A percentile compares a stretch with the other conserved stretches of the same genome.
phyloP scores from a whole-genome alignment of 2,329 filamentous ascomycete genomes.

The Diaporthe aspalathi region DNA sequence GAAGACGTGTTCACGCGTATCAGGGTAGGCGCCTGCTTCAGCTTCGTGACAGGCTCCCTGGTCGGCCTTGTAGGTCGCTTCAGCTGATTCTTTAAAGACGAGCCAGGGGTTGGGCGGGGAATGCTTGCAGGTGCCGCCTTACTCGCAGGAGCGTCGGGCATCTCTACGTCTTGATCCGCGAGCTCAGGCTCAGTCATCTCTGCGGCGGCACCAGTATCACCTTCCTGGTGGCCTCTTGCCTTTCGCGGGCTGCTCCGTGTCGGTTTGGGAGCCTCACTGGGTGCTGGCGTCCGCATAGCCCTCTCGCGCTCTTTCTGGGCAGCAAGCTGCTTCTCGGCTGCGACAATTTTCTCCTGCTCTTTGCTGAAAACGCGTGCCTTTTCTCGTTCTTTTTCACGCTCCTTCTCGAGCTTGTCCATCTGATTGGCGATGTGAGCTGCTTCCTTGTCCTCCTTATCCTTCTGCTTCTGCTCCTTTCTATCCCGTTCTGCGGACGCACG shows the following conservation, averaged over 20 bases:
- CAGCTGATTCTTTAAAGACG: constrained; percentile 63
- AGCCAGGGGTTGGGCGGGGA: constrained; percentile 61
- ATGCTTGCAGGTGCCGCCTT: constrained; percentile 70
- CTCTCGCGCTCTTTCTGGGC: constrained; percentile 66
- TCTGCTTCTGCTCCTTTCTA: constrained; percentile 71
- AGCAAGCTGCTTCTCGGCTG: constrained; percentile 62
- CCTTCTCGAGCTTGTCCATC: constrained; percentile 73
- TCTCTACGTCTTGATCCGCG: constrained; percentile 62
- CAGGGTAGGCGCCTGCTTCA: constrained; percentile 76
- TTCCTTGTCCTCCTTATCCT: constrained; percentile 70
- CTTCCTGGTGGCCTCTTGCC: constrained; percentile 48
- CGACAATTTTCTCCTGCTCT: constrained; percentile 66
- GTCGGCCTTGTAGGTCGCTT: constrained; percentile 72
- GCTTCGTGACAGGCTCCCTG: constrained; percentile 68
- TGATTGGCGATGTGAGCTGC: constrained; percentile 70
- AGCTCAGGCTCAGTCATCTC: constrained; percentile 48
- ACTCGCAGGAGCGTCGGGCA: constrained; percentile 64
- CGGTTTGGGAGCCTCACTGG: constrained; percentile 57
- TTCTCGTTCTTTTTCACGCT: constrained; percentile 75
- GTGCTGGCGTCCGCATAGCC: constrained; percentile 45
- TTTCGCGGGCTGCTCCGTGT: constrained; percentile 66
- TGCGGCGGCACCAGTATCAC: constrained; percentile 48
- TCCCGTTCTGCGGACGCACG: constrained; percentile 71
- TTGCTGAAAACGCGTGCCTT: constrained; percentile 71
- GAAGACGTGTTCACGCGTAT: constrained; percentile 78